These are phyloP conservation scores for Fusarium citri DNA, from an alignment of 2,329 filamentous ascomycete species.

Conservation along the genomic window DNA sequence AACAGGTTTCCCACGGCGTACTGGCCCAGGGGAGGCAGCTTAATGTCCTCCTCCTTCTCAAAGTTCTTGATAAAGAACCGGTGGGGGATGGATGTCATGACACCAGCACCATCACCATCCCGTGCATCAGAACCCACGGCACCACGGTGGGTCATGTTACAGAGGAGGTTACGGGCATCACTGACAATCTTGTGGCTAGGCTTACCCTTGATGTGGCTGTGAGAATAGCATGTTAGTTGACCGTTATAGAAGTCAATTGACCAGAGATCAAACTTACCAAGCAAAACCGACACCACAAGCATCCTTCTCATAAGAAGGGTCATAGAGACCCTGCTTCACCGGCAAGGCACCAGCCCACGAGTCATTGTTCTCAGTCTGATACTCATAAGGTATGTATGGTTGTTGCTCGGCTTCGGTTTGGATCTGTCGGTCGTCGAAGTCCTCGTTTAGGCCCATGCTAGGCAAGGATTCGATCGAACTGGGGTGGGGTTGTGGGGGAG, in stretches of 20 bases:
- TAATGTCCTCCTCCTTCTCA: constrained; percentile 87
- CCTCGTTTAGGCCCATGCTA: constrained; percentile 75
- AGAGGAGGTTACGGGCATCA: constrained; percentile 95
- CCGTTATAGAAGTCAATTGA: background rate
- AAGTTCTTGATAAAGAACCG: constrained; percentile 99
- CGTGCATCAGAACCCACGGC: constrained; percentile 97
- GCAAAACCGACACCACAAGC: constrained; percentile 99
- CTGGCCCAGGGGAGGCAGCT: constrained; percentile 87
- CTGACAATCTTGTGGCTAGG: constrained; percentile 98
- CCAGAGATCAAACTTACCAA: constrained; percentile 72
- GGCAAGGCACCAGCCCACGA: constrained; percentile 96
- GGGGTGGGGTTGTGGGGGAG: constrained; percentile 41
- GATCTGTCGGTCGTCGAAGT: constrained; percentile 76
- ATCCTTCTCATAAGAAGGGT: constrained; percentile 97
- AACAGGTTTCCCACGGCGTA: constrained; percentile 98
- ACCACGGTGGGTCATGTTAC: constrained; percentile 99
- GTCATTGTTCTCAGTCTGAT: constrained; percentile 84
- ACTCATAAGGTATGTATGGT: constrained; percentile 80
- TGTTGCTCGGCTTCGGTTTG: constrained; percentile 70
- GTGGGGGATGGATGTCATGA: constrained; percentile 99
- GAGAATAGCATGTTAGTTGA: constrained; percentile 39
- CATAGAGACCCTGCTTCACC: constrained; percentile 98
- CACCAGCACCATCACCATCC: constrained; percentile 97
- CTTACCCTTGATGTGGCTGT: constrained; percentile 95
- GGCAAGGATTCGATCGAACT: constrained; percentile 60